Evolutionary conservation across 2,329 filamentous ascomycete genomes (phyloP), one percentile per base, ranked within the genome.

Genomic region (Xylaria sp.): DNA sequence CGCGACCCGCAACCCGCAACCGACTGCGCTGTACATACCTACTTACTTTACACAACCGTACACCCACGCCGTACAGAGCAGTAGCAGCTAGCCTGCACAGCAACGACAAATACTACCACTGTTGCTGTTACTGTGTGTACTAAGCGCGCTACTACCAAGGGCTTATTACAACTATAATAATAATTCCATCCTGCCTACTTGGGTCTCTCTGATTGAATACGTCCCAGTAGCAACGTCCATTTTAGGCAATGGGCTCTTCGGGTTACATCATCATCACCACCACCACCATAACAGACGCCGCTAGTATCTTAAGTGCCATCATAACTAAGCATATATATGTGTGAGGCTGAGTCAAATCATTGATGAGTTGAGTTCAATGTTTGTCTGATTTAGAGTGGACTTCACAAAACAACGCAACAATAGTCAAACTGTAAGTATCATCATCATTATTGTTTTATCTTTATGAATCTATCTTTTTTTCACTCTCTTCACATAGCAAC

Each of bases 241-340:
- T 72, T 72, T 72, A 66, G 70, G 70, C 67, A 72, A 70, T 72
- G 63, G 57, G 60, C 65, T 57, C 52, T 37, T 67, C 37, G 41
- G 61, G 18, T 62, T 68, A 63, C 61, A 55, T 65, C 69, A 64
- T 31, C 63, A 64, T 44, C 60, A 54, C 59, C 28, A 28, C 28
- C 28, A 62, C 37, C 62, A 64, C 50, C 60, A 54, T 55, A 18
- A 54, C 55, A 13, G 44, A 66, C 50, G 60, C 55, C 25, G 48
- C 66, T 50, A 65, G 63, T 59, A 60, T 31, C 48, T 51, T n/a
- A 46, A 54, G 46, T 41, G 56, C 66, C 56, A 31, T 65, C 46
- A 34, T 41, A 69, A 48, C 39, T 60, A 50, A 58, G 65, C 59
- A 48, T 39, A 68, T 54, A 48, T 39, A 68, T 54, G 56, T 65